Percentiles rank a stretch among this genome's conserved stretches.
phyloP scores from a whole-genome alignment of 495 filamentous ascomycete genomes.

The Aspergillus nanangensis region DNA sequence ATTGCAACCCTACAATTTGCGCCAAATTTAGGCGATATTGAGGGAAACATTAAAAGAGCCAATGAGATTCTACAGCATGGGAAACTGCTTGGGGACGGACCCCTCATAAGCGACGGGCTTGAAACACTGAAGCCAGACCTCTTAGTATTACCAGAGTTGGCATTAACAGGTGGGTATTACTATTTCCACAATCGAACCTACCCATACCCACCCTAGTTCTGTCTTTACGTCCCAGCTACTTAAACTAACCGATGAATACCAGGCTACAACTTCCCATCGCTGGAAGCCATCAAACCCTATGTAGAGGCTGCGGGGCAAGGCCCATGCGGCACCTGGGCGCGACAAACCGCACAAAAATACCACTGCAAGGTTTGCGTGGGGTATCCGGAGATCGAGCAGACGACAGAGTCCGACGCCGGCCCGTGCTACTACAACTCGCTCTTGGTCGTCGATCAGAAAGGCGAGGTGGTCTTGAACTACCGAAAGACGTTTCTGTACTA shows the following conservation, averaged over 20 bases:
- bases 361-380: slow-evolving; percentile 81
- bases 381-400: slow-evolving; percentile 67
- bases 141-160: slow-evolving; percentile 82
- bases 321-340: slow-evolving; percentile 75
- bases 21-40: slow-evolving; percentile 67
- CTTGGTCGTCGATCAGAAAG: slow-evolving; percentile 68
- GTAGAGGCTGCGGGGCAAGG: slow-evolving; percentile 77
- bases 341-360: slow-evolving; percentile 63
- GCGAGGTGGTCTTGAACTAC: slow-evolving; percentile 74
- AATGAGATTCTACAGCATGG: slow-evolving; percentile 60
- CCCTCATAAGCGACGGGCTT: slow-evolving; percentile 13
- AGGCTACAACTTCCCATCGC: slow-evolving; percentile 90
- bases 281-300: slow-evolving; percentile 70
- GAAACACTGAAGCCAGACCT: slow-evolving; percentile 43
- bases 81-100: slow-evolving; percentile 12
- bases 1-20: slow-evolving; percentile 81
- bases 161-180: slow-evolving; percentile 79
- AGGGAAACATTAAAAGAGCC: slow-evolving; percentile 70
- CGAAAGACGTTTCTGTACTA: slow-evolving; percentile 88
- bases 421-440: slow-evolving; percentile 69
- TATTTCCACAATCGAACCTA: too few relatives aligned
- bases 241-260: neutral
- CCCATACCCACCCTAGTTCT: slow-evolving; percentile 1
- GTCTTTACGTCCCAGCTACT: neutral
- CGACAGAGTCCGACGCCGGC: slow-evolving; percentile 1